Evolutionary conservation across 768 basidiomycete genomes (phyloP).

Genomic region (Pisolithus orientalis): DNA sequence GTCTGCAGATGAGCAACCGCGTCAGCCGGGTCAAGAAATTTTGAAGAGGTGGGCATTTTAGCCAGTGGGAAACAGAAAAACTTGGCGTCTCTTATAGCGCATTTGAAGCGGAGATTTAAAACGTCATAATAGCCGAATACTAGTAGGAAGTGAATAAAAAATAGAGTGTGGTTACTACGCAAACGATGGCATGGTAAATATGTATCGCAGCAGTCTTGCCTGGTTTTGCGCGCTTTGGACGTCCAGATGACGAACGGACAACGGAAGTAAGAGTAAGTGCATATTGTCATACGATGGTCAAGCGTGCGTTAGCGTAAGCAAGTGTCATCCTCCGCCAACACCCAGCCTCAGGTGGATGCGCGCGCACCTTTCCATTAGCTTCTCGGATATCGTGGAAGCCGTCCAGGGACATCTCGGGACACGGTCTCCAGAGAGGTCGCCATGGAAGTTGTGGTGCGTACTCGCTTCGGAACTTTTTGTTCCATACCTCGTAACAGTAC

Average conservation of each 20-base stretch:
- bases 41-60: conserved; percentile 29
- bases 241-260: too few species aligned
- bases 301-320: background rate
- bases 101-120: conserved; percentile 15
- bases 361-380: background rate
- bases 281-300: too few species aligned
- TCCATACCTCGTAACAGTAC: background rate
- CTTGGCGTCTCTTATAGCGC: background rate
- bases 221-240: too few species aligned
- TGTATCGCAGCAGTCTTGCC: background rate
- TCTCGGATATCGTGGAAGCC: background rate
- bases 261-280: too few species aligned
- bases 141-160: too few species aligned
- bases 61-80: conserved; percentile 12
- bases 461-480: background rate
- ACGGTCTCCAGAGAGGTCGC: background rate
- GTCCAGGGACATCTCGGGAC: background rate
- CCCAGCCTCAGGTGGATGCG: background rate
- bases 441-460: background rate
- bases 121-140: too few species aligned
- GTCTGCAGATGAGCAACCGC: conserved; percentile 72
- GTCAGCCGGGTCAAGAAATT: conserved; percentile 57
- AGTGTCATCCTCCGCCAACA: background rate
- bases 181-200: background rate
- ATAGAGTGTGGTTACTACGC: background rate